phyloP scores from a whole-genome alignment of 176 grass and related monocot genomes.

The Cenchrus americanus region DNA sequence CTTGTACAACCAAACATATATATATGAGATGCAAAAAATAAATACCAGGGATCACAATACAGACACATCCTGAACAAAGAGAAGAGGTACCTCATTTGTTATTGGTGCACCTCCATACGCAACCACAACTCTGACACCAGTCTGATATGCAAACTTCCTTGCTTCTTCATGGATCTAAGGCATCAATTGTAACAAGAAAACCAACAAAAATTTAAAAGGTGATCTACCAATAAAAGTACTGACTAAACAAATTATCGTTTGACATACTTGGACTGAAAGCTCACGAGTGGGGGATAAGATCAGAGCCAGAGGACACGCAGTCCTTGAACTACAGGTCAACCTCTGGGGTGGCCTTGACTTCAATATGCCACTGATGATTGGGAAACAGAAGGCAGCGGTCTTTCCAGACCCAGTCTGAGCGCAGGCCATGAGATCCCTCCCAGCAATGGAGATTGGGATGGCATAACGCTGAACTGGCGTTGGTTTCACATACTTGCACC shows the following conservation, averaged over 20 bases:
- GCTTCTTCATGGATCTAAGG: conserved; percentile 89
- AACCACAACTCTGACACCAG: conserved; percentile 86
- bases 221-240: background rate
- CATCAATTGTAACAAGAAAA: conserved; percentile 22
- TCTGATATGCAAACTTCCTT: conserved; percentile 89
- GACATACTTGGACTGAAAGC: conserved; percentile 78
- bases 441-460: conserved; percentile 70
- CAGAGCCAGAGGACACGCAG: conserved; percentile 68
- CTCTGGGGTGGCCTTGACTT: conserved; percentile 57
- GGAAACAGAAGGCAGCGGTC: conserved; percentile 86
- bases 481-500: conserved; percentile 89
- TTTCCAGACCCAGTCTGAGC: conserved; percentile 93
- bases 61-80: background rate
- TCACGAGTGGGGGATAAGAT: conserved; percentile 87
- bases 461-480: conserved; percentile 91
- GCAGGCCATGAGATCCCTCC: conserved; percentile 91
- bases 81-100: conserved; percentile 64
- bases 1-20: background rate
- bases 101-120: conserved; percentile 96
- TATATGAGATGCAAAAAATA: no score
- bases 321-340: conserved; percentile 52
- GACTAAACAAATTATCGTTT: background rate
- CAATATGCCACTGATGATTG: conserved; percentile 83
- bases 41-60: background rate
- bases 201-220: conserved; percentile 5